phyloP scores from a whole-genome alignment of 345 rosid species.

The Moringa oleifera region DNA sequence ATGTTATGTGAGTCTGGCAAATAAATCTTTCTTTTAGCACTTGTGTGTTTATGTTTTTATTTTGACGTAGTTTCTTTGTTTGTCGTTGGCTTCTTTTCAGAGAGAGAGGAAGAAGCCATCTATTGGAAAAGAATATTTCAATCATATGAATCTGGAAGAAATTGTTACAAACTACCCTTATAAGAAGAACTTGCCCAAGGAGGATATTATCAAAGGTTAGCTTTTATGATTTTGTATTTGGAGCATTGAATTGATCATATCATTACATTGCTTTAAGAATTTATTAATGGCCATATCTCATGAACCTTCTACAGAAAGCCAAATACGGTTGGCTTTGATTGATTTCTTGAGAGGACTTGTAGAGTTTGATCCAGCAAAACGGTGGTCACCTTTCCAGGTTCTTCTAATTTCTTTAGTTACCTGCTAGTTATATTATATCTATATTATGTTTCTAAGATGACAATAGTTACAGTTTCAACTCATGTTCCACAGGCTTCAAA shows the following conservation, averaged over 20 bases:
- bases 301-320: slow-evolving; percentile 56
- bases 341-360: slow-evolving; percentile 98
- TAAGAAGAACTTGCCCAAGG: slow-evolving; percentile 66
- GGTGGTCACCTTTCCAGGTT: slow-evolving; percentile 99
- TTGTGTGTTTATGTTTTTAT: neutral
- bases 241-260: slow-evolving; percentile 13
- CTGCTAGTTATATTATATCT: slow-evolving; percentile 13
- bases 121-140: slow-evolving; percentile 94
- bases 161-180: slow-evolving; percentile 85
- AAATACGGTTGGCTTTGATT: slow-evolving; percentile 79
- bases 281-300: slow-evolving; percentile 14
- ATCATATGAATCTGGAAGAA: slow-evolving; percentile 84
- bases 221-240: slow-evolving; percentile 10
- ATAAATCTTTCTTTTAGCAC: neutral
- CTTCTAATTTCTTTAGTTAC: slow-evolving; percentile 14
- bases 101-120: slow-evolving; percentile 81
- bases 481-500: slow-evolving; percentile 74
- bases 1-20: neutral
- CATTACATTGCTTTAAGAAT: slow-evolving; percentile 15
- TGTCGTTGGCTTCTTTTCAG: slow-evolving; percentile 35
- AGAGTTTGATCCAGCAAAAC: slow-evolving; percentile 97
- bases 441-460: neutral
- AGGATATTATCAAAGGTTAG: slow-evolving; percentile 81
- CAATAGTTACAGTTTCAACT: slow-evolving; percentile 6
- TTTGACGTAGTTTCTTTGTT: slow-evolving; percentile 7